Percentiles rank a stretch among this genome's conserved stretches.
Conservation (phyloP, 1,284 basidiomycete genomes). For the Cutaneotrichosporon cavernicola region DNA sequence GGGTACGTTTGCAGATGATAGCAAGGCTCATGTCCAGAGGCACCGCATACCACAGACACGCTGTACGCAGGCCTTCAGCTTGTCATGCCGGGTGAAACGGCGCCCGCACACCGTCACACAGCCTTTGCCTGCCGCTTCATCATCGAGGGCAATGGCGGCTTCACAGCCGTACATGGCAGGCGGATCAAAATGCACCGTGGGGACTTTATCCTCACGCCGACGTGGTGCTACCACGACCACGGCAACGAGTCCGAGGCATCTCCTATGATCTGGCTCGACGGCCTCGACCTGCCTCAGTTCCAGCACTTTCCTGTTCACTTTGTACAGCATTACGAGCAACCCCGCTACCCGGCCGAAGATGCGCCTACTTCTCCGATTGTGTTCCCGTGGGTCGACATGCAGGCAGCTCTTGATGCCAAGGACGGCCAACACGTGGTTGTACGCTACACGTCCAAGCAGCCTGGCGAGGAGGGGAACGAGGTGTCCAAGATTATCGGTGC, state of each 20-base stretch:
- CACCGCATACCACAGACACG: conserved; percentile 30
- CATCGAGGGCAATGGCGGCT: conserved; percentile 33
- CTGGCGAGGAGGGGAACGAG: conserved; percentile 26
- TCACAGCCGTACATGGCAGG: conserved; percentile 28
- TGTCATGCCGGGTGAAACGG: conserved; percentile 31
- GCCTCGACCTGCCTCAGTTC: conserved; percentile 30
- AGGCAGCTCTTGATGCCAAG: conserved; percentile 21
- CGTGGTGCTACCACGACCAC: conserved; percentile 31
- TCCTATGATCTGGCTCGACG: conserved; percentile 35
- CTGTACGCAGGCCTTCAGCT: conserved; percentile 32
- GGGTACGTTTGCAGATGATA: neutral
- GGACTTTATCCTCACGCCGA: conserved; percentile 32
- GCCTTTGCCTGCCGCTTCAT: conserved; percentile 32
- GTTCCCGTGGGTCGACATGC: conserved; percentile 31
- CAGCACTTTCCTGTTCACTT: conserved; percentile 32
- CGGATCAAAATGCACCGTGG: conserved; percentile 31
- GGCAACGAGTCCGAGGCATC: conserved; percentile 24
- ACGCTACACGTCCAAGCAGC: conserved; percentile 23
- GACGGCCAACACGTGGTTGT: conserved; percentile 12
- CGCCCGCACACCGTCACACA: conserved; percentile 30
- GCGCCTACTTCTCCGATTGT: conserved; percentile 16
- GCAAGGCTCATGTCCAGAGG: neutral
- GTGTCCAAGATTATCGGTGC: conserved; percentile 27
- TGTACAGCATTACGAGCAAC: conserved; percentile 27
- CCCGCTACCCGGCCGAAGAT: conserved; percentile 29